Evolutionary conservation across 202 grass and related monocot species (phyloP).

Genomic region (Zizania palustris): DNA sequence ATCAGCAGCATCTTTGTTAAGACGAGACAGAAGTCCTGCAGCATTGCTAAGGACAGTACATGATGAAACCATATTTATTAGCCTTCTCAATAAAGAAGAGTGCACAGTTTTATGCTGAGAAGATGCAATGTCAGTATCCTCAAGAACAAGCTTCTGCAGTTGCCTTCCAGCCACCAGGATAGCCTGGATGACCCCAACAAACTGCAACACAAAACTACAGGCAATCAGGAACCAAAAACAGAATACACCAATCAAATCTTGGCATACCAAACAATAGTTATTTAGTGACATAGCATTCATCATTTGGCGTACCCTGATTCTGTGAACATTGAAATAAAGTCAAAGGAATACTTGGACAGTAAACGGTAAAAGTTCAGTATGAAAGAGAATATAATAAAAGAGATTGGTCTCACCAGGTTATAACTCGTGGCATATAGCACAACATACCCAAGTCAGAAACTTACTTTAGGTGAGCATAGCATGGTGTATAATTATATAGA

Average conservation of each 20-base stretch:
- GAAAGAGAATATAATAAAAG: conserved; percentile 15
- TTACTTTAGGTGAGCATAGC: no score
- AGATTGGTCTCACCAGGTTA: neutral
- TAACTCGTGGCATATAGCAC: conserved; percentile 4
- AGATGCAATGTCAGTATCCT: conserved; percentile 36
- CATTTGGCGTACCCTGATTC: neutral
- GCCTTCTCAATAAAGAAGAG: conserved; percentile 79
- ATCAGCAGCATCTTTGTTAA: conserved; percentile 85
- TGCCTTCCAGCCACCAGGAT: conserved; percentile 77
- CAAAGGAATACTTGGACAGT: neutral
- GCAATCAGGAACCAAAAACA: conserved; percentile 34
- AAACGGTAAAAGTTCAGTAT: neutral
- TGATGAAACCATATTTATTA: conserved; percentile 78
- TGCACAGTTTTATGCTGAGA: conserved; percentile 50
- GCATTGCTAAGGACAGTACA: conserved; percentile 57
- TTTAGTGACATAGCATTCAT: neutral
- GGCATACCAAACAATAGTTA: neutral
- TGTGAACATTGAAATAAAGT: conserved; percentile 4
- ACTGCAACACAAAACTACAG: conserved; percentile 48
- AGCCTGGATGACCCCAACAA: conserved; percentile 81
- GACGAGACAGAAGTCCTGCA: conserved; percentile 75
- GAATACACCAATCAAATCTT: conserved; percentile 14
- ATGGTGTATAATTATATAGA: no score
- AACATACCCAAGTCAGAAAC: no score
- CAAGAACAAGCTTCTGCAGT: conserved; percentile 66